Evolutionary conservation across 1,284 basidiomycete species (phyloP), one percentile per base, ranked within the genome.

Genomic region (Erythrobasidium hasegawianum): DNA sequence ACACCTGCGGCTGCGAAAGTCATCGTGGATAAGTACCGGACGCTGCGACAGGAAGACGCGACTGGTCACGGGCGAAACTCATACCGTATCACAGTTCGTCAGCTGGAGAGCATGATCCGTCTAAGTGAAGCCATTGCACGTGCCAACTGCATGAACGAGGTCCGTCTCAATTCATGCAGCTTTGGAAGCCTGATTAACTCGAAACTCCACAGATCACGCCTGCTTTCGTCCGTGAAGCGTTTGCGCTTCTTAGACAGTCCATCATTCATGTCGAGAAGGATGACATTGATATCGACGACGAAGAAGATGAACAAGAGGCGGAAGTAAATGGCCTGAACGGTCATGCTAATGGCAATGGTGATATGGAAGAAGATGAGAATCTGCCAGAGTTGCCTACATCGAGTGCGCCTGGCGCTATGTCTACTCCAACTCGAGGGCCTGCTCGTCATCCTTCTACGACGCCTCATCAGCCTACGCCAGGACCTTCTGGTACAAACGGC

Each of bases 261-360:
- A 99, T 98, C 79, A 97, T 98, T 74, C 96, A 98, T 75, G 95
- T 99, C 70, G 96, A 98, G 77, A 93, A 97, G 78, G 96, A 99
- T 75, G 95, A 98, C 74, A 88, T 99, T 75, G 91, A 94, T 76
- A 90, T 98, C 75, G 95, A 97, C 75, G 92, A 96, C 70, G 93
- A 96, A 75, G 91, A 93, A 60, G 81, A 84, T 1, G 83, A 83
- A 64, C 85, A 69, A 29, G 54, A 62, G 52, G 71, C 43, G 56
- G 71, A 76, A 49, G 75, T 72, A 49, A 72, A 53, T 16, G 20
- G 26, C 11, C 39, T 47, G 1, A 65, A 65, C 24, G 62, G 62
- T 16, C 27, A 85, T 26, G 83, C 84, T 59, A 53, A 87, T n/a
- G n/a, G n/a, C n/a, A n/a, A n/a, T 39, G 82, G 79, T 11, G 81